Evolutionary conservation across 306 rosid genomes (phyloP).

Genomic region (Luffa aegyptiaca): DNA sequence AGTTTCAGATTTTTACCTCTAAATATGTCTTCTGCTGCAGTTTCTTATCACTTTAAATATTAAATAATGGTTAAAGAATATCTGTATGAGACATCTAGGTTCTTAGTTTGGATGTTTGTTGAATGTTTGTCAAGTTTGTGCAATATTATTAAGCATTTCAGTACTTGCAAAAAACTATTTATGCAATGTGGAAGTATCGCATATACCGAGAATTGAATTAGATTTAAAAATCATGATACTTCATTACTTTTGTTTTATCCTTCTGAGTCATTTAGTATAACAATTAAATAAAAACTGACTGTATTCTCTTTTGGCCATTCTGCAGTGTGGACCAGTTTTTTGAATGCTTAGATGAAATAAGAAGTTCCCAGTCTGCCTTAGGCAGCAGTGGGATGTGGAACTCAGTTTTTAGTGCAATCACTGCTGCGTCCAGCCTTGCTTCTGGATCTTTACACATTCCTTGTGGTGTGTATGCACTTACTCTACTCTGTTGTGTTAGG

Average conservation of each 20-base stretch:
- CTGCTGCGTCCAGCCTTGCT: conserved; percentile 95
- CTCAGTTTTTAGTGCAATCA: conserved; percentile 91
- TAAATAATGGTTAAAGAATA: background rate
- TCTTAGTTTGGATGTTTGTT: background rate
- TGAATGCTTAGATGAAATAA: conserved; percentile 94
- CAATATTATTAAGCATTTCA: background rate
- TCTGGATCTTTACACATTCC: conserved; percentile 75
- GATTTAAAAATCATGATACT: background rate
- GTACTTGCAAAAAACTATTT: background rate
- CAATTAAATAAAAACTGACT: background rate
- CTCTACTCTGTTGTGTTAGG: background rate
- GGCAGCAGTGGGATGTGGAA: conserved; percentile 96
- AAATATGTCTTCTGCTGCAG: background rate
- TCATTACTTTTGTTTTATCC: background rate
- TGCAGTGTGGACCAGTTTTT: conserved; percentile 96
- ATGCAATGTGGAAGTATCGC: background rate
- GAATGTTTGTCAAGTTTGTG: background rate
- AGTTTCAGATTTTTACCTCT: background rate
- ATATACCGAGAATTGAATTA: background rate
- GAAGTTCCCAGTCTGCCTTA: conserved; percentile 76
- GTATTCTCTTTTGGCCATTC: conserved; percentile 14
- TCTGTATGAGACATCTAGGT: background rate
- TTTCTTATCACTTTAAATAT: background rate
- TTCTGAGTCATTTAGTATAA: background rate
- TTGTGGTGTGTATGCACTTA: conserved; percentile 43